These are phyloP conservation scores for Penicillium sp. DNA, from an alignment of 2,329 filamentous ascomycete species.

Conservation along the genomic window DNA sequence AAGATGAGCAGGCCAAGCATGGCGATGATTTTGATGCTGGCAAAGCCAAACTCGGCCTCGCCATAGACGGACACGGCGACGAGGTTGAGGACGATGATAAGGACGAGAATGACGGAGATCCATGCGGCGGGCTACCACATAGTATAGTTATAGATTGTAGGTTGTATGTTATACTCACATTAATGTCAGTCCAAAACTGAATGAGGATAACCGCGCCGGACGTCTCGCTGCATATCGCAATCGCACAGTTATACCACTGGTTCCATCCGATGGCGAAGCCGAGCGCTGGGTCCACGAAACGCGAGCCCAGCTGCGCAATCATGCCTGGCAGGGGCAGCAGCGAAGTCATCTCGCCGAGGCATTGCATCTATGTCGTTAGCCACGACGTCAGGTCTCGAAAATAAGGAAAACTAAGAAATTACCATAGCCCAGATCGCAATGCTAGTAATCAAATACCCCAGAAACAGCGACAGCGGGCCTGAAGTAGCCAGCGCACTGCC, in stretches of 20 bases:
- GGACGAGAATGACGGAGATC: conserved; percentile 56
- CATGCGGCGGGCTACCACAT: conserved; percentile 41
- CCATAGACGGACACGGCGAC: conserved; percentile 50
- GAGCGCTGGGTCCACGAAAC: conserved; percentile 39
- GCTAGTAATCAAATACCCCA: conserved; percentile 51
- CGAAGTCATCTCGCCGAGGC: conserved; percentile 37
- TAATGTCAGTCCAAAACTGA: conserved; percentile 50
- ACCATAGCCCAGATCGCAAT: conserved; percentile 45
- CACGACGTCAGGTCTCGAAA: too few relatives aligned
- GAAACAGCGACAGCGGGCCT: conserved; percentile 49
- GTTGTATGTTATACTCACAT: conserved; percentile 25
- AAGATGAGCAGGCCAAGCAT: conserved; percentile 50
- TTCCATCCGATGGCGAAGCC: conserved; percentile 41
- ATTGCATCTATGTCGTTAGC: conserved; percentile 19
- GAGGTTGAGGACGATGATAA: conserved; percentile 51
- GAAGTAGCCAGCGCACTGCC: conserved; percentile 50
- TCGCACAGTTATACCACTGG: conserved; percentile 46
- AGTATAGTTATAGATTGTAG: too few relatives aligned
- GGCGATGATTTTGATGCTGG: conserved; percentile 49
- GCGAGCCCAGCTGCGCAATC: conserved; percentile 41
- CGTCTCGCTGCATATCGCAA: conserved; percentile 55
- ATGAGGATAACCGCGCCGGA: conserved; percentile 63
- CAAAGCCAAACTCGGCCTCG: conserved; percentile 53
- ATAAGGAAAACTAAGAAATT: too few relatives aligned
- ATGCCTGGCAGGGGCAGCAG: conserved; percentile 42